Evolutionary conservation across 352 stramenopile species (phyloP), one percentile per base, ranked within the genome.

Genomic region (Phytophthora syringae): DNA sequence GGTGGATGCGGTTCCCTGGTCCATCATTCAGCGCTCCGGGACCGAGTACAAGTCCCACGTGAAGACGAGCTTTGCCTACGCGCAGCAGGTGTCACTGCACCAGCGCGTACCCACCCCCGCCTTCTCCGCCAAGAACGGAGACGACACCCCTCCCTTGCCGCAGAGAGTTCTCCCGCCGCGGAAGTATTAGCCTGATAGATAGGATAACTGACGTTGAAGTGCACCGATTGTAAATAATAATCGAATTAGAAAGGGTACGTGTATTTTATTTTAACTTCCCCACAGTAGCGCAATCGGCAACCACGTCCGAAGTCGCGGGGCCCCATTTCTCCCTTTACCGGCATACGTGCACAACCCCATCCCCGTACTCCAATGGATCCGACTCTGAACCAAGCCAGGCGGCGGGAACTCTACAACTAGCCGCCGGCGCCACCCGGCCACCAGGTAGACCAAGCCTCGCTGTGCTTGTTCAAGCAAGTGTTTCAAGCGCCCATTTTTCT

Each of bases 31-130:
- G 58, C 82, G 78, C 22, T 78, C 84, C 13, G 60, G 90, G 27
- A 77, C 78, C 21, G 84, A 92, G 75, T 92, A 92, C 78, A 77
- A 77, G 24, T 66, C 64, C 42, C 78, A 86, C 57, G 80, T 92
- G 36, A 76, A 89, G 51, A 88, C 76, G 48, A 90, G 90, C 62
- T 93, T 91, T 47, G 49, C 64, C 24, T 76, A 64, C 52, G 81
- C 77, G 50, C 70, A 66, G 16, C 77, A 86, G 65, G 60, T 89
- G 50, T 93, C 82, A 27, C 60, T 91, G 48, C 84, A 93, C 51
- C 79, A 90, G 48, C 72, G 74, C 11, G 84, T 91, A 56, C 82
- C 82, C 20, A 85, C 74, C 49, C 84, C 84, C 1, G 65, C 71
- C 12, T 88, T 93, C 55, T 72, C 74, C 24, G 57, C 80, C 55